phyloP scores from a whole-genome alignment of 208 protist species.

The Trypanosoma melophagium region DNA sequence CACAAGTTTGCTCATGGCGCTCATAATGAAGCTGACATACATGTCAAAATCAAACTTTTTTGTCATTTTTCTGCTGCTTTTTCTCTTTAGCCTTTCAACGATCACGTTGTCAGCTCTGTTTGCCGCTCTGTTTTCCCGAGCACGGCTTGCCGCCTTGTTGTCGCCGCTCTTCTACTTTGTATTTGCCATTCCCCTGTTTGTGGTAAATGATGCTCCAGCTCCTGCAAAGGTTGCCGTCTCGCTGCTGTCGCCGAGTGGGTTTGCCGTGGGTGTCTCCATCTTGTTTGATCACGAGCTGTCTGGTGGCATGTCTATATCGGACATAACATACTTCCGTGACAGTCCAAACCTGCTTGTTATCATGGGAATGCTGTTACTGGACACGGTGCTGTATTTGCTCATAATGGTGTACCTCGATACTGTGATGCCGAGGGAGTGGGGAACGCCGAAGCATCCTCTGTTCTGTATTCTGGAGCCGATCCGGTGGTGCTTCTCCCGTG shows the following conservation, averaged over 20 bases:
- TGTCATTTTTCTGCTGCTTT: conserved; percentile 20
- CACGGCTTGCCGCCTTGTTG: conserved; percentile 23
- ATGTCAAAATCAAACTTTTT: no score
- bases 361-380: conserved; percentile 27
- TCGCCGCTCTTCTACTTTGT: conserved; percentile 27
- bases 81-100: conserved; percentile 24
- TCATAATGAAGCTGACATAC: conserved; percentile 41
- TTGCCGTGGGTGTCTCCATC: no score
- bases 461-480: conserved; percentile 15
- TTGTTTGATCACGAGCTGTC: no score
- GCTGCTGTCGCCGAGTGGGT: no score
- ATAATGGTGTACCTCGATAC: conserved; percentile 14
- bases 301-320: no score
- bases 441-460: conserved; percentile 41
- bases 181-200: conserved; percentile 27
- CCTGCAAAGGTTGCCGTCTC: no score
- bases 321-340: conserved; percentile 11
- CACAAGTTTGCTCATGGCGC: no score
- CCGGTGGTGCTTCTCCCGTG: conserved; percentile 10
- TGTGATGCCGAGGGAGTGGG: conserved; percentile 20
- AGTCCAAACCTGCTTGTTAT: conserved; percentile 11
- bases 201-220: no score
- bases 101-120: conserved; percentile 18
- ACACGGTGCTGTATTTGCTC: conserved; percentile 37
- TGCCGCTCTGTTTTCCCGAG: conserved; percentile 24